These are phyloP conservation scores for Euphrasia confusa DNA, from an alignment of 257 asterid genomes.

Conservation along the genomic window DNA sequence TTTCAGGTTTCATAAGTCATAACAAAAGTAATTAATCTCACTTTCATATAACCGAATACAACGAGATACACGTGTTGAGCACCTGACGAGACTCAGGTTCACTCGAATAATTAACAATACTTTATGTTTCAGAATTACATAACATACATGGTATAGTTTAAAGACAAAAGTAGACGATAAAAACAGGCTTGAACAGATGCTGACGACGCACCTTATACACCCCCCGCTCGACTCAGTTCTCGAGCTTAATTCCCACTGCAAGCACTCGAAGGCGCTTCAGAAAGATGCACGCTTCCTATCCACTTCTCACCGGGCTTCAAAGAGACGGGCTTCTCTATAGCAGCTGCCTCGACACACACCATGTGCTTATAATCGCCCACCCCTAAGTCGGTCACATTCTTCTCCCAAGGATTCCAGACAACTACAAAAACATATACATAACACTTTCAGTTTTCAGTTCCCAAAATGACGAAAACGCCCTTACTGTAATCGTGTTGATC, in stretches of 20 bases:
- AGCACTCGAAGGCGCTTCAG: slow-evolving; percentile 84
- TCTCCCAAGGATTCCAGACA: slow-evolving; percentile 99
- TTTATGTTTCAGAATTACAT: background rate
- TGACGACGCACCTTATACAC: slow-evolving; percentile 39
- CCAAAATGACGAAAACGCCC: background rate
- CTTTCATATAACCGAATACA: background rate
- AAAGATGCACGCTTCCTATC: slow-evolving; percentile 87
- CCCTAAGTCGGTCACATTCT: slow-evolving; percentile 77
- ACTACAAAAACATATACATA: slow-evolving; percentile 33
- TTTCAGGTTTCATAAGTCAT: too few species aligned
- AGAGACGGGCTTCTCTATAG: slow-evolving; percentile 80
- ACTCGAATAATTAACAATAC: too few species aligned
- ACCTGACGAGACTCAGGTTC: background rate
- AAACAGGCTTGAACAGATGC: slow-evolving; percentile 50
- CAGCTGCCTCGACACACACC: slow-evolving; percentile 94
- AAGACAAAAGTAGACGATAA: slow-evolving; percentile 46
- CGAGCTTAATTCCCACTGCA: slow-evolving; percentile 51
- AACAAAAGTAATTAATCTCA: background rate
- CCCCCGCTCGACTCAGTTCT: slow-evolving; percentile 29
- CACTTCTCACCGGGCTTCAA: slow-evolving; percentile 96
- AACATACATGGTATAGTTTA: slow-evolving; percentile 17
- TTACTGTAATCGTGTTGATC: background rate
- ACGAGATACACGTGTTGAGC: background rate
- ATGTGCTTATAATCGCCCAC: slow-evolving; percentile 74
- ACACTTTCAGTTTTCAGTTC: slow-evolving; percentile 4